Percentiles rank a stretch among this genome's conserved stretches.
Evolutionary conservation across 1,284 basidiomycete genomes (phyloP).

Genomic region (Leccinum olivaceoglutinosum): DNA sequence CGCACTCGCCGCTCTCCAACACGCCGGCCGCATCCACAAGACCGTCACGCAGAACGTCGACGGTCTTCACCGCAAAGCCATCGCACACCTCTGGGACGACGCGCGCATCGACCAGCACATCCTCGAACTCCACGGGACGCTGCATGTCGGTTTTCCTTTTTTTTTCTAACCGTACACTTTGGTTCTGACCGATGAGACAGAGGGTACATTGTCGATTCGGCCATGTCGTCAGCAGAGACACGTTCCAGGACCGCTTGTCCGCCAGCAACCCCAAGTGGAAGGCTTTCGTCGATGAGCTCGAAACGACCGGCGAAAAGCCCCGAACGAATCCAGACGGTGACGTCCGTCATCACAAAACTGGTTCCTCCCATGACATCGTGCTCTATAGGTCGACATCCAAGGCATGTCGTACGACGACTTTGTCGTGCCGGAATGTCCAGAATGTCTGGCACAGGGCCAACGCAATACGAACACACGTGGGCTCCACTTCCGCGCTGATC

Average conservation of each 20-base stretch:
- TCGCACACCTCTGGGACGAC: conserved; percentile 37
- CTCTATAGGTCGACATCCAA: conserved; percentile 67
- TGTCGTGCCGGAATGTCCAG: conserved; percentile 70
- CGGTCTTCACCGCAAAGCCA: conserved; percentile 80
- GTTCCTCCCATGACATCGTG: background rate
- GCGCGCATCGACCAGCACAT: conserved; percentile 42
- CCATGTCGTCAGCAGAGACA: conserved; percentile 61
- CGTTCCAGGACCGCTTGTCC: conserved; percentile 73
- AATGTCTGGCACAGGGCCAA: conserved; percentile 53
- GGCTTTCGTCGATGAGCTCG: conserved; percentile 61
- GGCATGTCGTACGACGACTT: conserved; percentile 74
- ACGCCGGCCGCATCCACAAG: conserved; percentile 55
- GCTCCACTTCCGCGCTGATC: background rate
- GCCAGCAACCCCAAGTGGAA: conserved; percentile 78
- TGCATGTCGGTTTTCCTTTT: conserved; percentile 54
- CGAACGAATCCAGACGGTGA: conserved; percentile 92
- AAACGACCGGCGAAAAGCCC: conserved; percentile 55
- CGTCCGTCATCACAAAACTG: conserved; percentile 38
- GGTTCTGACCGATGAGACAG: conserved; percentile 32
- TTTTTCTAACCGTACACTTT: background rate
- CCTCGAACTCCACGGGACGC: conserved; percentile 84
- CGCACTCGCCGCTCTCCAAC: conserved; percentile 77
- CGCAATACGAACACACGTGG: conserved; percentile 46
- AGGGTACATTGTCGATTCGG: conserved; percentile 69
- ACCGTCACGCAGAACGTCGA: conserved; percentile 93